Evolutionary conservation across 257 asterid species (phyloP).

Genomic region (Solanum lycopersicoides): DNA sequence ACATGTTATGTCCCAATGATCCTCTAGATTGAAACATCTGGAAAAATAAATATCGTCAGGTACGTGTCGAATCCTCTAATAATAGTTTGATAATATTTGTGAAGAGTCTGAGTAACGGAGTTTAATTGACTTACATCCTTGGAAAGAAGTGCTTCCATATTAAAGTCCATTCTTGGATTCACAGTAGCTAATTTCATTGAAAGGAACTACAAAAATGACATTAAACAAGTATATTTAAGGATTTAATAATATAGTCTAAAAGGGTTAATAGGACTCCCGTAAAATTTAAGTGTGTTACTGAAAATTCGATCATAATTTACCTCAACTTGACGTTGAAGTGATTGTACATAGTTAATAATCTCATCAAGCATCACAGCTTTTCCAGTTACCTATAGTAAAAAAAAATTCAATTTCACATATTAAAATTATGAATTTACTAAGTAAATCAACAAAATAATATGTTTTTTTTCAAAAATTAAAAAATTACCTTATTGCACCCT

Average conservation of each 20-base stretch:
- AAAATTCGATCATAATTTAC: conserved; percentile 8
- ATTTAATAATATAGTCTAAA: background rate
- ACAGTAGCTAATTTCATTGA: conserved; percentile 83
- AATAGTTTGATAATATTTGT: background rate
- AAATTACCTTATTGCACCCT: conserved; percentile 79
- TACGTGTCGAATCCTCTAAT: background rate
- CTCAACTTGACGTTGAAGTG: conserved; percentile 86
- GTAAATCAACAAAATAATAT: background rate
- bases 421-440: background rate
- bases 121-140: conserved; percentile 50
- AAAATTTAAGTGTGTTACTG: background rate
- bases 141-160: conserved; percentile 54
- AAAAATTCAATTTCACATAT: background rate
- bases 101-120: background rate
- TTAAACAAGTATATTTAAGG: background rate
- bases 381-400: conserved; percentile 54
- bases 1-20: conserved; percentile 29
- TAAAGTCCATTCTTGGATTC: conserved; percentile 67
- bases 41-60: background rate
- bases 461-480: background rate
- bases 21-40: conserved; percentile 51
- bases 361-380: conserved; percentile 99
- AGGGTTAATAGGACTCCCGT: too few relatives aligned
- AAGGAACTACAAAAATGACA: conserved; percentile 48
- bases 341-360: conserved; percentile 83